Base-by-base conservation (phyloP, 208 protist species). In the Sergeia podlipaevii region DNA sequence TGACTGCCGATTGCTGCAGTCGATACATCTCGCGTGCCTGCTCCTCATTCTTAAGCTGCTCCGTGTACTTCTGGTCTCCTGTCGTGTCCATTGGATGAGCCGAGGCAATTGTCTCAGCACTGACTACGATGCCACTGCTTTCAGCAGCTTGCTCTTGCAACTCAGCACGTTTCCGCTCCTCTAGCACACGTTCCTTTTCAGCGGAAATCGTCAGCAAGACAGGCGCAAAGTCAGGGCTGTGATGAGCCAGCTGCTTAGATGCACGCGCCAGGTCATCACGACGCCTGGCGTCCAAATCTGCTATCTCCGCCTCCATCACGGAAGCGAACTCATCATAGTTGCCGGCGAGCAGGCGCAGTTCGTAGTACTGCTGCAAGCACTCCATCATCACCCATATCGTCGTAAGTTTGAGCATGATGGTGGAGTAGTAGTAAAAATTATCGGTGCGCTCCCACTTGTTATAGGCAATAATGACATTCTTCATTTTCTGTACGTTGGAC, bases 351-450 rank as follows among this genome's bases (percentile, higher is more conserved):
- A 91, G 56, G 17, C 69, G 66, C 34, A 92, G 62, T 34, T 89
- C 81, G 51, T 82, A 85, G 58, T 87, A 89, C 65, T 91, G 80
- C 39, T 95, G 82, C 27, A 90, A 17, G 24, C 71, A 80, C 42
- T 95, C 83, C 70, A 92, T 82, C 20, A 84, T 42, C 10, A 85
- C 65, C 78, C 75, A 90, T 24, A 78, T 26, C 7, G 84, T 89
- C 2, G 88, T 51, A 4, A 86, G 2, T 46, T 90, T 82, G 17
- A 95, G 58, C 1, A 75, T 32, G 18, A 90, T 56, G 0, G 81
- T 92, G 13, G 68, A 56, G 59, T 91, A 91, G 60, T 80, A 76
- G 65, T 95, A 95, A 48, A 91, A 75, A 45, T 95, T 89, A 54
- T 95, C 88, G 4, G 77, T 86, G 3, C 84, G 64, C 56, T 95